phyloP scores from a whole-genome alignment of 495 filamentous ascomycete genomes.

The Aspergillus egyptiacus region DNA sequence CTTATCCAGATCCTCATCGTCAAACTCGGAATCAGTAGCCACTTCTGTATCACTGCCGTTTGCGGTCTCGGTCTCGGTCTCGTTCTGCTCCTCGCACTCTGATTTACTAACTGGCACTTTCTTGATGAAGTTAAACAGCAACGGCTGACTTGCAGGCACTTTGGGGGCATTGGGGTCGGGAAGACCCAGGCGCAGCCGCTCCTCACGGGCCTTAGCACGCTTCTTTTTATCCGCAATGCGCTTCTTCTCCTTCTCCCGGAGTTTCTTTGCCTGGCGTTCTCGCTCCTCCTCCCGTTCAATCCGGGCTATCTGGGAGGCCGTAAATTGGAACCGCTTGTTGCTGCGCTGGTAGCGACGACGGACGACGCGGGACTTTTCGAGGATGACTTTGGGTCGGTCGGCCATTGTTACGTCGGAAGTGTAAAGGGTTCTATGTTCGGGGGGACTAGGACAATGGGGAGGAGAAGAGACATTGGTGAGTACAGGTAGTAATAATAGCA shows the following conservation, averaged over 20 bases:
- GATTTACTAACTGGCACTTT: conserved; percentile 4
- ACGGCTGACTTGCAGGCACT: conserved; percentile 44
- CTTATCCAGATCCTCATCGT: conserved; percentile 15
- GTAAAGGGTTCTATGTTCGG: not conserved
- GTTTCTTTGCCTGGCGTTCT: conserved; percentile 33
- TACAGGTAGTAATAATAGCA: not conserved
- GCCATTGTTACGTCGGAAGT: not conserved
- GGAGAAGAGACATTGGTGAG: not conserved
- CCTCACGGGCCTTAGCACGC: conserved; percentile 38
- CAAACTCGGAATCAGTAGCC: conserved; percentile 10
- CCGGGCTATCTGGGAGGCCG: conserved; percentile 34
- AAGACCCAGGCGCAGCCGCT: conserved; percentile 35
- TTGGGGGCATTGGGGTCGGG: conserved; percentile 37
- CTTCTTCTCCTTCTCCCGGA: conserved; percentile 38
- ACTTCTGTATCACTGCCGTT: not conserved
- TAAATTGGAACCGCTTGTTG: conserved; percentile 39
- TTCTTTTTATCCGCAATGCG: conserved; percentile 40
- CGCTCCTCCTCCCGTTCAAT: conserved; percentile 44
- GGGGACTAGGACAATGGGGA: not conserved
- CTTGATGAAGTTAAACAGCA: conserved; percentile 40
- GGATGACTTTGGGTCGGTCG: conserved; percentile 34
- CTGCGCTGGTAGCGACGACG: conserved; percentile 45
- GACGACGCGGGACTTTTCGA: conserved; percentile 42
- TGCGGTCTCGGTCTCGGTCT: not conserved
- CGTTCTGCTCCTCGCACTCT: conserved; percentile 1